Evolutionary conservation across 2,329 filamentous ascomycete species (phyloP), one percentile per base, ranked within the genome.

Genomic region (Ceratocystis diversiconidia): DNA sequence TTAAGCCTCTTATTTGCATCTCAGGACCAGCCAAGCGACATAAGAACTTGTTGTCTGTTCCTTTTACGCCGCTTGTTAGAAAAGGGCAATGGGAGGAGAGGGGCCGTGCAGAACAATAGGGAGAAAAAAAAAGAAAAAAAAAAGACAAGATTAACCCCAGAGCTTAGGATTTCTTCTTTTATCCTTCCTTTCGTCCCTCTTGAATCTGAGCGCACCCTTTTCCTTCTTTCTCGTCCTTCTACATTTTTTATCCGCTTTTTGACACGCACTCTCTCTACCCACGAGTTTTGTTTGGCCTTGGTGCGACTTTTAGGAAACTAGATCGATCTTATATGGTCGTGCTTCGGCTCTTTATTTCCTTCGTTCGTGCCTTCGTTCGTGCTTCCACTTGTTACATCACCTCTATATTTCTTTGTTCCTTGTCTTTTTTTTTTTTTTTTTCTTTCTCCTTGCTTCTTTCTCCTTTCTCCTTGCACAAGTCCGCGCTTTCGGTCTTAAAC

Each of bases 111-210:
- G 48, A 25, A 22, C n/a, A n/a, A 52, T n/a, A 52, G 48, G 22
- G 48, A 52, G 48, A 52, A 19, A 52, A 50, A 50, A 10, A 50
- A 50, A 2, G 8, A 5, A 52, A 10, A 52, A 22, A 50, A 52
- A 7, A n/a, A 5, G 22, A 8, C n/a, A n/a, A 22, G 48, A 12
- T 2, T 12, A n/a, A n/a, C n/a, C 22, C 48, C 48, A 52, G 48
- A 52, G 48, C n/a, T 25, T 52, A 52, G 48, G 48, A 52, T 61
- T 61, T 28, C 25, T 25, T 19, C 25, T 61, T 50, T n/a, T 62
- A 7, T 32, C 30, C 6, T 32, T 32, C 30, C 28, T 30, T 32
- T 7, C 30, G 30, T 32, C 30, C 30, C 30, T 10, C n/a, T 30
- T 7, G 12, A 3, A 12, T 19, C 7, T 48, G 15, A n/a, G 2